Conservation (phyloP, 768 basidiomycete genomes). For the Termitomyces sp. region DNA sequence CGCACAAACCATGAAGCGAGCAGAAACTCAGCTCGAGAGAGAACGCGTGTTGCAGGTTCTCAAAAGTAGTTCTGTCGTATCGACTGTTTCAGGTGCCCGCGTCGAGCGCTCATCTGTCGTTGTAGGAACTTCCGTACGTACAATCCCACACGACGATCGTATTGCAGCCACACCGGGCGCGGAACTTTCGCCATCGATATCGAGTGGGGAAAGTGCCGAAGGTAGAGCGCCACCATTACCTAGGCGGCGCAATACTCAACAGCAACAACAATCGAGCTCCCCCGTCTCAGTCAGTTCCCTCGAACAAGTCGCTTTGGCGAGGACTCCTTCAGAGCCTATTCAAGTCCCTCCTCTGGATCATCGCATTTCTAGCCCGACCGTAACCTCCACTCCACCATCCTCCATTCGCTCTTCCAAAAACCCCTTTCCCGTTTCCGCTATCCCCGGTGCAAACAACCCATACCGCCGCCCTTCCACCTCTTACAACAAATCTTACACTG, state of each 20-base stretch:
- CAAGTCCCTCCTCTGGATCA: neutral
- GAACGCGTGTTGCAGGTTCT: constrained; percentile 70
- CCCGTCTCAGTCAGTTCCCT: constrained; percentile 40
- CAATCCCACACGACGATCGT: constrained; percentile 15
- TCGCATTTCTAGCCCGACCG: neutral
- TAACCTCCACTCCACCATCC: constrained; percentile 1
- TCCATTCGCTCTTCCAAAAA: constrained; percentile 2
- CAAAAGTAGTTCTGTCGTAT: constrained; percentile 49
- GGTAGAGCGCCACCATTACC: constrained; percentile 26
- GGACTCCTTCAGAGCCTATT: constrained; percentile 4
- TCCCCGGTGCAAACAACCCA: constrained; percentile 6
- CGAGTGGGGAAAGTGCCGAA: constrained; percentile 5
- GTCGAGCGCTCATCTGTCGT: constrained; percentile 30
- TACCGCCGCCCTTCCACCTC: constrained; percentile 5
- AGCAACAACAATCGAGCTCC: constrained; percentile 32
- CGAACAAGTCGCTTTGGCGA: constrained; percentile 43
- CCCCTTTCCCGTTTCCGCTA: constrained; percentile 3
- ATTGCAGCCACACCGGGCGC: neutral
- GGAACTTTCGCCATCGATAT: constrained; percentile 4
- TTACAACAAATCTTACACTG: constrained; percentile 2
- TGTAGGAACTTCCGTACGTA: constrained; percentile 29
- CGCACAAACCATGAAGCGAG: constrained; percentile 66
- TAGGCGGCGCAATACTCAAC: constrained; percentile 20
- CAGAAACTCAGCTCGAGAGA: constrained; percentile 63
- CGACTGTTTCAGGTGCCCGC: constrained; percentile 26